Base-by-base conservation (phyloP, 1,139 yeast species). In the Maudiozyma humilis region DNA sequence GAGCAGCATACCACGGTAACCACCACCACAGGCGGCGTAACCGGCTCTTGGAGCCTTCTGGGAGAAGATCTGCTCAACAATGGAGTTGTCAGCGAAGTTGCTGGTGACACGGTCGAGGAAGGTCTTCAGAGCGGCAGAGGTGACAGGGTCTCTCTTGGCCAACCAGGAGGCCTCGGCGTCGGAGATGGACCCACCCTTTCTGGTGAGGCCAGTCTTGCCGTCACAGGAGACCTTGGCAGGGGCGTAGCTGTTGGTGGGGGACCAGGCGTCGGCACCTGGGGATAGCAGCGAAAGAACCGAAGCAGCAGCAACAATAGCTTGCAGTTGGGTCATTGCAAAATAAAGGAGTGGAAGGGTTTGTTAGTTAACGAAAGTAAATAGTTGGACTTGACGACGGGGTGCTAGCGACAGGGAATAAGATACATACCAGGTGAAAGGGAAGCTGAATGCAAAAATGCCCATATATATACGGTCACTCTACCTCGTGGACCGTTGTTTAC, bases 21-120 rank as follows among this genome's bases (percentile, higher is more conserved):
- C 94, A 56, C 96, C 96, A 33, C 96, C 96, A 7, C 91, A 79
- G 58, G 85, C 83, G 2, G 95, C 87, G 16, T 86, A 58, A 2
- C 82, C 96, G 42, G 86, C 70, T 40, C 51, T 56, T 36, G 61
- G 61, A n/a, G 52, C 50, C 37, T 38, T 47, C 2, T 72, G 54
- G 6, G 62, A 49, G 43, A 67, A 45, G 6, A 49, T 27, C 8
- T 35, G 10, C 16, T 46, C 43, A 7, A 46, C 35, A 30, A 50
- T n/a, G 63, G 54, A 82, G 59, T 53, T 73, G 53, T 79, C 75
- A 7, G 45, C 68, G 42, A 15, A 52, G 18, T 30, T 41, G 15
- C 18, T 38, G 34, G 14, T 77, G 4, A 84, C 76, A 19, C 75
- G 68, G 8, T 70, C 64, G 42, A 87, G 66, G 60, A 78, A 87